Evolutionary conservation across 305 asterid genomes (phyloP).

Genomic region (Fraxinus sp.): DNA sequence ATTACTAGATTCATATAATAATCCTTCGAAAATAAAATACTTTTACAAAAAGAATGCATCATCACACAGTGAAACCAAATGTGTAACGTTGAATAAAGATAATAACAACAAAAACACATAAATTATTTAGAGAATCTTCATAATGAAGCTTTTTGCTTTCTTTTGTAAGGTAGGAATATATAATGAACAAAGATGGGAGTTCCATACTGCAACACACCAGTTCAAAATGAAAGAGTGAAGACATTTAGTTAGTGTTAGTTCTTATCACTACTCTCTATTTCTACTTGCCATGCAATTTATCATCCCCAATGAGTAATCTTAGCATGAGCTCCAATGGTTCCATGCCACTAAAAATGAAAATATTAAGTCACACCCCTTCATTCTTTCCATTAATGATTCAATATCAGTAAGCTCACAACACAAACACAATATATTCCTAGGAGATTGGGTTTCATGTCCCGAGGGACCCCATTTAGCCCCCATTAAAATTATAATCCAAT

Average conservation of each 20-base stretch:
- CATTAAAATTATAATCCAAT: too few species aligned
- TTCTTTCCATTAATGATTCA: too few species aligned
- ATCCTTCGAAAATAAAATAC: neutral
- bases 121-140: neutral
- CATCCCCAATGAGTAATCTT: conserved; percentile 5
- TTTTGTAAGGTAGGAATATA: neutral
- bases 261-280: conserved; percentile 12
- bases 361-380: too few species aligned
- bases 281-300: conserved; percentile 5
- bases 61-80: neutral
- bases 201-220: neutral
- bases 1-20: too few species aligned
- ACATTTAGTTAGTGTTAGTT: neutral
- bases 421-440: too few species aligned
- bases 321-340: neutral
- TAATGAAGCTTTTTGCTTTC: neutral
- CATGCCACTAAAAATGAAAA: too few species aligned
- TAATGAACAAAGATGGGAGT: neutral
- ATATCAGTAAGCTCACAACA: too few species aligned
- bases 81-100: neutral
- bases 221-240: neutral
- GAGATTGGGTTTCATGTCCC: too few species aligned
- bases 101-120: neutral
- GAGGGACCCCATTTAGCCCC: too few species aligned
- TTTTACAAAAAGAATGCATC: neutral